Percentiles rank a stretch among this genome's conserved stretches.
Evolutionary conservation across 257 asterid species (phyloP).

Genomic region (Asclepias syriaca): DNA sequence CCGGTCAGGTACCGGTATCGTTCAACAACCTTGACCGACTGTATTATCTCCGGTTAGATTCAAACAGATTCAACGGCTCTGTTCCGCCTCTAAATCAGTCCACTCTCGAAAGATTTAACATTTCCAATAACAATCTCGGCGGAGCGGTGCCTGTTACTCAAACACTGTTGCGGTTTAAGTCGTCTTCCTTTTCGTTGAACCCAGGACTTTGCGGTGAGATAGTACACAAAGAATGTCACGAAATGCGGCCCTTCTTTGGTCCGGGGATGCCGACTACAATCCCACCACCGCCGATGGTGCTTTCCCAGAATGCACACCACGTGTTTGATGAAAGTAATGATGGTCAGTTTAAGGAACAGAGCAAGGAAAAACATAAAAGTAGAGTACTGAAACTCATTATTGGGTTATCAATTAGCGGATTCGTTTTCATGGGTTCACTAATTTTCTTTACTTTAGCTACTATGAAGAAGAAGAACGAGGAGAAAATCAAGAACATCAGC

Average conservation of each 20-base stretch:
- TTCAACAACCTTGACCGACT: slow-evolving; percentile 46
- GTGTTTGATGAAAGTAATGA: slow-evolving; percentile 13
- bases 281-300: slow-evolving; percentile 29
- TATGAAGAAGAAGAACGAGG: slow-evolving; percentile 11
- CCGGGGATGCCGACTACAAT: not conserved
- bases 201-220: slow-evolving; percentile 72
- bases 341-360: not conserved
- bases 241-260: slow-evolving; percentile 52
- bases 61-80: slow-evolving; percentile 79
- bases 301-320: slow-evolving; percentile 37
- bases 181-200: slow-evolving; percentile 50
- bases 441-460: slow-evolving; percentile 28
- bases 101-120: slow-evolving; percentile 49
- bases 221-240: slow-evolving; percentile 48
- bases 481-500: not conserved
- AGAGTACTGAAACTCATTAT: slow-evolving; percentile 36
- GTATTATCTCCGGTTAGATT: slow-evolving; percentile 66
- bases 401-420: slow-evolving; percentile 45
- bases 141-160: slow-evolving; percentile 76
- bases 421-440: slow-evolving; percentile 33
- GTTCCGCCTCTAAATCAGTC: slow-evolving; percentile 70
- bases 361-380: slow-evolving; percentile 29
- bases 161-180: slow-evolving; percentile 45
- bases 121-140: slow-evolving; percentile 59
- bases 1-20: slow-evolving; percentile 47